These are phyloP conservation scores for Castanea mollissima DNA, from an alignment of 306 rosid species.

Conservation along the genomic window DNA sequence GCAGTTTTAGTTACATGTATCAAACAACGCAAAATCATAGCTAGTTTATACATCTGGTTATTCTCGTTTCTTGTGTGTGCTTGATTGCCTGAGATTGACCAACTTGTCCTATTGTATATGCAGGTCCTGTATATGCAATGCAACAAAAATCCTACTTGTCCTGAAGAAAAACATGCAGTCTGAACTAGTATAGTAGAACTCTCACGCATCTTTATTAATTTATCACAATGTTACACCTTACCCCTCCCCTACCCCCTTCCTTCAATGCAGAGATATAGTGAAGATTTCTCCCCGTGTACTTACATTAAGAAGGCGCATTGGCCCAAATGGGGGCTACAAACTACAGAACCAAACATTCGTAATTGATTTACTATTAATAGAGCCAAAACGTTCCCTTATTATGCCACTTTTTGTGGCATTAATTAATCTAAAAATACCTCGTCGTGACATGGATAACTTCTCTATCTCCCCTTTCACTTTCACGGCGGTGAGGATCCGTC, in stretches of 20 bases:
- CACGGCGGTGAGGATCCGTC: slow-evolving; percentile 27
- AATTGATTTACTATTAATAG: neutral
- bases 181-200: neutral
- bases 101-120: neutral
- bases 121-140: neutral
- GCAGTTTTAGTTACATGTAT: too few relatives aligned
- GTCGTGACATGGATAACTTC: slow-evolving; percentile 26
- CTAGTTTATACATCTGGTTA: neutral
- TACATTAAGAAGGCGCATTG: neutral
- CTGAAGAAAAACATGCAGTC: neutral
- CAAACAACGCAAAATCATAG: neutral
- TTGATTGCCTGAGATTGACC: neutral
- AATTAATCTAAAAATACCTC: neutral
- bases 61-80: neutral
- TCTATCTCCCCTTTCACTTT: slow-evolving; percentile 24
- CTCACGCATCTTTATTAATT: neutral
- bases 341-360: neutral
- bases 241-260: neutral
- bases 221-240: neutral
- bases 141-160: neutral
- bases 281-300: neutral
- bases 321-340: neutral
- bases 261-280: neutral
- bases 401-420: neutral
- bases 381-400: slow-evolving; percentile 7